Percentiles rank a stretch among this genome's conserved stretches.
Conservation (phyloP, 305 asterid genomes). For the Solanum aculeatissimum region DNA sequence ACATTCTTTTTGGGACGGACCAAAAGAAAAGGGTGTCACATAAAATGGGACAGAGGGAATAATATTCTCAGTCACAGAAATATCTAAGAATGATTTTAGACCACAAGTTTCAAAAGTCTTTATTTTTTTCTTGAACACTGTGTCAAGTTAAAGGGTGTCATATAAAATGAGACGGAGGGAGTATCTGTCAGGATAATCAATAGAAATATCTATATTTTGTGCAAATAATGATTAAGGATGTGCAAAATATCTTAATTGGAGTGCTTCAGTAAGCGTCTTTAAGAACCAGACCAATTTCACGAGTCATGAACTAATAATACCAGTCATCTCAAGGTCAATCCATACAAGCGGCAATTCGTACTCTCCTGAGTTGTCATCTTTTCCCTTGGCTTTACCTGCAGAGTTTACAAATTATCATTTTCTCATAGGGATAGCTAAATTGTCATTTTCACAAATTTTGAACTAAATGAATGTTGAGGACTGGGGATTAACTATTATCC, state of each 20-base stretch:
- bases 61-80: too few species aligned
- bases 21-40: too few species aligned
- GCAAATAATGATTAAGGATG: too few species aligned
- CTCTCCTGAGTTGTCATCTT: constrained; percentile 13
- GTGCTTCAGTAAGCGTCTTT: neutral
- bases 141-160: too few species aligned
- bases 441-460: neutral
- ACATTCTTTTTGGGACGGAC: too few species aligned
- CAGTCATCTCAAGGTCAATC: constrained; percentile 98
- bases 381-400: constrained; percentile 27
- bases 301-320: constrained; percentile 15
- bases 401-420: neutral
- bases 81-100: too few species aligned
- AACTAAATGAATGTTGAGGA: neutral
- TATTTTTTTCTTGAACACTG: too few species aligned
- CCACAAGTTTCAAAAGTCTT: too few species aligned
- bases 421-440: neutral
- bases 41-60: too few species aligned
- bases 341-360: constrained; percentile 87
- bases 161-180: too few species aligned
- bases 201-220: neutral
- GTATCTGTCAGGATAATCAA: neutral
- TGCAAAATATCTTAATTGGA: neutral
- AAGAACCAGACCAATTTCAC: neutral
- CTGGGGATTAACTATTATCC: neutral